Conservation (phyloP, 805 yeast genomes). For the Dipodascus albidus region DNA sequence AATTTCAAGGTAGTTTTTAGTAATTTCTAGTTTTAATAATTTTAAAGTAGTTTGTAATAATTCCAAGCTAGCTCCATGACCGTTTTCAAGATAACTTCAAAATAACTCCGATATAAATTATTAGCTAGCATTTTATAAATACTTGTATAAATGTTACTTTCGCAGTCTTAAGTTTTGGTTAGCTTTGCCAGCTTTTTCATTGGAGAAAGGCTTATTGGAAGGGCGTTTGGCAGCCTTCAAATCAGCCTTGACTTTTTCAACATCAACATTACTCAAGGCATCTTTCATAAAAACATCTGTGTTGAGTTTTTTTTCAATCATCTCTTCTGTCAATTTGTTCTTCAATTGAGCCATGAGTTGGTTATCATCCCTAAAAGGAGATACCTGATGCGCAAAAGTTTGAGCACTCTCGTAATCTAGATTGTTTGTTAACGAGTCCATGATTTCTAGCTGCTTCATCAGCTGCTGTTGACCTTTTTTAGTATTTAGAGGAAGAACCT, state of each 20-base stretch:
- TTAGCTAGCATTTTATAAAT: too few species aligned
- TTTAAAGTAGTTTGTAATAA: too few species aligned
- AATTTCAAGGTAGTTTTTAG: too few species aligned
- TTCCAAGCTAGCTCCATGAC: too few species aligned
- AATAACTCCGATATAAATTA: too few species aligned
- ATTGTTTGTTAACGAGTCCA: background rate
- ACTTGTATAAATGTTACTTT: too few species aligned
- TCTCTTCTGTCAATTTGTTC: slow-evolving; percentile 3
- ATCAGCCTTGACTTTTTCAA: background rate
- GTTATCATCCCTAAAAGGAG: slow-evolving; percentile 7
- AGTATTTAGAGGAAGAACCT: background rate
- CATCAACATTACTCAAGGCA: slow-evolving; percentile 4
- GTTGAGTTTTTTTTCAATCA: slow-evolving; percentile 8
- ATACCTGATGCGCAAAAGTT: slow-evolving; percentile 3
- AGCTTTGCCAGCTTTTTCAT: background rate
- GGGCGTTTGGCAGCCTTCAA: background rate
- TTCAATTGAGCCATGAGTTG: slow-evolving; percentile 1
- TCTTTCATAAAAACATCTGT: slow-evolving; percentile 10
- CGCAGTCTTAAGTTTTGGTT: background rate
- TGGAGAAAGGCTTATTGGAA: background rate
- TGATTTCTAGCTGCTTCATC: slow-evolving; percentile 1
- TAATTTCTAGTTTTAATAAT: too few species aligned
- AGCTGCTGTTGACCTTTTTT: background rate
- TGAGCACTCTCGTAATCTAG: slow-evolving; percentile 4
- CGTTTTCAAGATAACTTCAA: too few species aligned